Evolutionary conservation across 257 asterid genomes (phyloP), one percentile per base, ranked within the genome.

Genomic region (Fraxinus excelsior): DNA sequence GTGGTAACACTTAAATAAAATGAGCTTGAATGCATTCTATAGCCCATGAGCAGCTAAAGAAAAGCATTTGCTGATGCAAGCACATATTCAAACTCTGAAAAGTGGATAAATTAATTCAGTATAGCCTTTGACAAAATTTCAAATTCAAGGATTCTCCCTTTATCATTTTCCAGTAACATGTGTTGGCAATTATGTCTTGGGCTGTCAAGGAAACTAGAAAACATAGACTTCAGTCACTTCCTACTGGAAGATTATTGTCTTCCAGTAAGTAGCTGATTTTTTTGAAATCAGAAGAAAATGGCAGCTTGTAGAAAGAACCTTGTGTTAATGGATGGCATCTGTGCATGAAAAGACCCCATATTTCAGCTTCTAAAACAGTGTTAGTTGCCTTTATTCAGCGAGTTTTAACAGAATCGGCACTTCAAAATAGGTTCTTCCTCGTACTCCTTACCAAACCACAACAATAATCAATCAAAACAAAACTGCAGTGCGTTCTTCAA

Each of bases 311-410:
- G 74, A 69, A 49, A 53, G 21, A 58, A 65, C 19, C 74, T 42
- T 70, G 25, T 35, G 25, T 37, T 10, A 35, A 21, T 21, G 66
- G 66, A 58, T 58, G 29, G n/a, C 26, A 21, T 7, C 66, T 23
- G 66, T 58, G 31, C 66, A 58, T 21, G 66, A 58, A 58, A 58
- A 58, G 31, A 21, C 31, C 66, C 28, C 29, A 8, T 38, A 42
- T 62, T 69, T 62, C 79, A 51, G 67, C 46, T n/a, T 76, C 80
- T 49, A 74, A 71, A 49, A 37, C 74, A 28, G 37, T 71, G 29
- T 74, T 78, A 62, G 37, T 67, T 38, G 65, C 60, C 42, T 56
- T 49, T 13, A 51, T 21, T 18, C 42, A 56, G 69, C 38, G 72
- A 74, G 13, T 3, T 62, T 23, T 26, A 12, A 62, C 68, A 25